Base-by-base conservation (phyloP, 225 moss, liverwort and hornwort genomes). In the Physcomitrellopsis africana region DNA sequence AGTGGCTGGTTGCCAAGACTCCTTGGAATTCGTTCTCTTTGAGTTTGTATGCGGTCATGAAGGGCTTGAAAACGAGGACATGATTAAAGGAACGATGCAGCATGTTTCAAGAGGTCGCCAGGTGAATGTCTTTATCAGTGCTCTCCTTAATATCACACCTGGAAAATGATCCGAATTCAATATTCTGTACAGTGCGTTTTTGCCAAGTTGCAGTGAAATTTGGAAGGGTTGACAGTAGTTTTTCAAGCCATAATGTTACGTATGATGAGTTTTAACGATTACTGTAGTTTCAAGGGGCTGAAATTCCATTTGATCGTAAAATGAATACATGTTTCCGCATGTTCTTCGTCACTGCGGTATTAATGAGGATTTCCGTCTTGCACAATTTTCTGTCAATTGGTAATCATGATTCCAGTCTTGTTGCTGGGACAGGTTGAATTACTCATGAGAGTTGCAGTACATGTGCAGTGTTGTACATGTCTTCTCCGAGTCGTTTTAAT, bases 31-130 rank as follows among this genome's bases (percentile, higher is more conserved):
- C 42, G 84, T 80, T 65, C 65, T 80, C 8, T 84, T 84, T 48
- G 73, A 84, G 77, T 80, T 84, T 11, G 60, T 77, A 51, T 80
- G 77, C 63, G 77, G 77, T 66, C 77, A 84, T 84, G 84, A 80
- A 47, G 77, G 73, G 84, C 73, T 54, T 73, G 77, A 74, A 70
- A 74, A 65, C 77, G 77, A 67, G 77, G 77, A 80, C 54, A 69
- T 80, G 53, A 84, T 77, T 24, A 73, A 74, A 61, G 80, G 84
- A 80, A 84, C 69, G 53, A 84, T 84, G 84, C 84, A 84, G 80
- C 80, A 74, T 14, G 63, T 74, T 46, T 64, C 80, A 18, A 77
- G 60, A 77, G 77, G 73, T 55, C 84, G 65, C 65, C 84, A 84
- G 84, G 84, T 84, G 58, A 73, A 27, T 29, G 19, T 48, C 15